These are phyloP conservation scores for Saccharum officinarum DNA, from an alignment of 176 grass and related monocot genomes.

Conservation along the genomic window DNA sequence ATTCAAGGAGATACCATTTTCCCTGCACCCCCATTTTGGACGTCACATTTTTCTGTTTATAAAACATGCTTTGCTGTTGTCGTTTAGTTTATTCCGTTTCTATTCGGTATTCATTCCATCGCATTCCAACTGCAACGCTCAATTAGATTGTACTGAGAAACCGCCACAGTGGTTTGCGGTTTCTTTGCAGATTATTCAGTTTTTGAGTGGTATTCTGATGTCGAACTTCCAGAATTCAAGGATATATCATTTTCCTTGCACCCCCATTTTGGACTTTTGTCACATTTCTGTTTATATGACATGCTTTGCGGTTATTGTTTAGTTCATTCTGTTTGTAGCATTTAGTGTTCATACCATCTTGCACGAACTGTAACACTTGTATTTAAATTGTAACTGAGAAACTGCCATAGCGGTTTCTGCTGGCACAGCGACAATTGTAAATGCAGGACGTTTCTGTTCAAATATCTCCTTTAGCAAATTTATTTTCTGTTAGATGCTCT, in stretches of 20 bases:
- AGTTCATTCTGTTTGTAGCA: neutral
- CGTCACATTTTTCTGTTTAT: neutral
- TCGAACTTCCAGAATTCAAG: neutral
- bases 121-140: neutral
- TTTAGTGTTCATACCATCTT: neutral
- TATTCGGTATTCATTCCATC: neutral
- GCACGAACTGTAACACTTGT: neutral
- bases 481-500: neutral
- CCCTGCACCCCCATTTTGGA: neutral
- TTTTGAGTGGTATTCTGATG: neutral
- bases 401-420: neutral
- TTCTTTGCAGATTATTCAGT: neutral
- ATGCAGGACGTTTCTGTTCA: slow-evolving; percentile 18
- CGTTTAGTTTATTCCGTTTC: neutral
- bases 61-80: neutral
- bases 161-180: neutral
- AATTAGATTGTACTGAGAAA: slow-evolving; percentile 33
- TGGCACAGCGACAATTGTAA: slow-evolving; percentile 15
- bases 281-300: neutral
- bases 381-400: slow-evolving; percentile 8
- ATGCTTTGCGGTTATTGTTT: slow-evolving; percentile 9
- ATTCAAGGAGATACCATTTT: neutral
- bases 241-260: neutral
- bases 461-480: neutral
- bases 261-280: neutral